Percentiles rank a stretch among this genome's conserved stretches.
phyloP scores from a whole-genome alignment of 2,329 filamentous ascomycete species.

The Calonectria multiphialidica region DNA sequence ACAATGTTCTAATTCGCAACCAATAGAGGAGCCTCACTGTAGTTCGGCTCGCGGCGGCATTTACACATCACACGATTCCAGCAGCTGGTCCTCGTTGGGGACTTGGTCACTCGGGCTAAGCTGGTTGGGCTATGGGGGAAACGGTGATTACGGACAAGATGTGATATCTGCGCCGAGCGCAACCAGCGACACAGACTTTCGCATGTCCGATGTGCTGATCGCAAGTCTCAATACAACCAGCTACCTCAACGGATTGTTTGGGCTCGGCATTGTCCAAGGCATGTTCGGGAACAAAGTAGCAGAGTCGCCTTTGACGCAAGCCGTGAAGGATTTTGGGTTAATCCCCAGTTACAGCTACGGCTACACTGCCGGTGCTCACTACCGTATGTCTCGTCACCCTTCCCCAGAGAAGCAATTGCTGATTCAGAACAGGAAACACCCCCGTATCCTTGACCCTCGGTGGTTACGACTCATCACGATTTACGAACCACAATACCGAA shows the following conservation, averaged over 20 bases:
- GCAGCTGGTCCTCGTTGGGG: constrained; percentile 70
- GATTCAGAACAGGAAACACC: constrained; percentile 46
- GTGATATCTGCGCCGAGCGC: constrained; percentile 56
- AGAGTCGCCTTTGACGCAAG: constrained; percentile 65
- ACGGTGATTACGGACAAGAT: constrained; percentile 74
- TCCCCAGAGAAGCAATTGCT: constrained; percentile 14
- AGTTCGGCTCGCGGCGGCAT: constrained; percentile 67
- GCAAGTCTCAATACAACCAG: constrained; percentile 67
- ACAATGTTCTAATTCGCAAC: neutral
- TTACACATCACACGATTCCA: constrained; percentile 66
- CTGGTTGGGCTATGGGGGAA: constrained; percentile 69
- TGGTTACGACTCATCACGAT: constrained; percentile 75
- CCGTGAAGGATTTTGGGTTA: constrained; percentile 68
- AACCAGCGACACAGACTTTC: constrained; percentile 51
- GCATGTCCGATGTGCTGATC: constrained; percentile 60
- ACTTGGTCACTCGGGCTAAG: constrained; percentile 71
- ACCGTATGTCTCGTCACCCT: constrained; percentile 62
- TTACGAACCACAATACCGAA: constrained; percentile 69
- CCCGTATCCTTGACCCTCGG: constrained; percentile 75
- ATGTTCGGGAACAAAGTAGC: constrained; percentile 63
- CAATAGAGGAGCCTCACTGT: constrained; percentile 64
- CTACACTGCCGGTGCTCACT: constrained; percentile 81
- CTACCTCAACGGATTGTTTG: constrained; percentile 67
- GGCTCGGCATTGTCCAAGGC: constrained; percentile 67
- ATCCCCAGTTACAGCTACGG: constrained; percentile 82